Base-by-base conservation (phyloP, 345 rosid genomes). In the Citrus sp. region DNA sequence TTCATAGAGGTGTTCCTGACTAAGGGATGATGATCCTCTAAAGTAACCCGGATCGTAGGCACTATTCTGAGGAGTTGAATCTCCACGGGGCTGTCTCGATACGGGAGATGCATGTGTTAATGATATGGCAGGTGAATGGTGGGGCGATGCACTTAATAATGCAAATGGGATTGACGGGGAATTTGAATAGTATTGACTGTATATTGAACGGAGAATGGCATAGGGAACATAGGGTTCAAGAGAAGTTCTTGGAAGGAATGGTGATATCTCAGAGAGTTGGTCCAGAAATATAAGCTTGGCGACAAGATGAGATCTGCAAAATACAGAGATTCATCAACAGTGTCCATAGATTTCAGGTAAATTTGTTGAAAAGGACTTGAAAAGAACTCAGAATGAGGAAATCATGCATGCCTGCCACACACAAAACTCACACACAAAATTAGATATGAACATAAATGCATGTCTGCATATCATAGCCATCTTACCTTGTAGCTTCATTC, bases 251-350 rank as follows among this genome's bases (percentile, higher is more conserved):
- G 99, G 94, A 67, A 97, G 98, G 88, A 88, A 90, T 4, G 93
- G 93, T 18, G 99, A 97, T 74, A 88, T 88, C 89, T 97, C 98
- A 67, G 93, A 97, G 37, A 97, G 89, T 88, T 94, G 98, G 85
- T 97, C 99, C 37, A 97, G 85, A 92, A 97, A 97, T 62, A 94
- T 92, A 62, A 97, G 90, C 89, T 94, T 94, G 18, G 98, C 95
- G 32, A 94, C 94, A 12, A 94, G 93, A 85, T 92, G 98, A 89
- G 97, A 90, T 81, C 98, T 94, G 92, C 78, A 51, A 9, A 85
- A 69, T 8, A 64, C 2, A 4, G 67, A n/a, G 28, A 19, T 32
- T 18, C 59, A 73, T 77, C 68, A 79, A 35, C 34, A 13, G n/a
- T 42, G 46, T 40, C 76, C 37, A 62, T 77, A 51, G 2, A 81